A percentile compares a stretch with the other conserved stretches of the same genome.
phyloP scores from a whole-genome alignment of 768 basidiomycete genomes.

The Chalciporus piperatus region DNA sequence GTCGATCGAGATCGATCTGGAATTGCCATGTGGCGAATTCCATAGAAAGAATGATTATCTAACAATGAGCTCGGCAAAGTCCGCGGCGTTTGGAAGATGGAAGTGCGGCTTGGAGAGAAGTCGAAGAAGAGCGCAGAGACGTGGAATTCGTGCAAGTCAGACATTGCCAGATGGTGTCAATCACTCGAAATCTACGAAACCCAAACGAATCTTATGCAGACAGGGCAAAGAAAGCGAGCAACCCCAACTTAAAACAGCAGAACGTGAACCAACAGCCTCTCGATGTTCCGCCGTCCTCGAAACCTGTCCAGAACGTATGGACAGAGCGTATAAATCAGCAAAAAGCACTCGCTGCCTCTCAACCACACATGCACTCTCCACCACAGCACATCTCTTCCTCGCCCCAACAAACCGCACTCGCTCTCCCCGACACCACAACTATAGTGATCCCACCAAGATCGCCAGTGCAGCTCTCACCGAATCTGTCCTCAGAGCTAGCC shows the following conservation, averaged over 20 bases:
- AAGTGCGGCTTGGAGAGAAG: no score
- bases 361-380: constrained; percentile 16
- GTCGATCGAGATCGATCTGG: constrained; percentile 56
- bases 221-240: constrained; percentile 45
- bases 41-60: constrained; percentile 27
- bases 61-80: background rate
- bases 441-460: constrained; percentile 20
- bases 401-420: background rate
- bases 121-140: no score
- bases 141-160: no score
- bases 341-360: constrained; percentile 26
- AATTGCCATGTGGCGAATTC: constrained; percentile 67
- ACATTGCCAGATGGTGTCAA: background rate
- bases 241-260: background rate
- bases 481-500: constrained; percentile 17
- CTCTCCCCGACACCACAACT: constrained; percentile 4
- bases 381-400: constrained; percentile 6
- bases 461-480: constrained; percentile 1
- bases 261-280: background rate
- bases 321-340: constrained; percentile 40
- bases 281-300: constrained; percentile 6
- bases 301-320: constrained; percentile 41
- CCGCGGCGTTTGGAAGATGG: background rate
- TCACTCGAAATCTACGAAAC: constrained; percentile 19
- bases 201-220: constrained; percentile 58